Evolutionary conservation across 1,284 basidiomycete genomes (phyloP).

Genomic region (Ganoderma multipileum): DNA sequence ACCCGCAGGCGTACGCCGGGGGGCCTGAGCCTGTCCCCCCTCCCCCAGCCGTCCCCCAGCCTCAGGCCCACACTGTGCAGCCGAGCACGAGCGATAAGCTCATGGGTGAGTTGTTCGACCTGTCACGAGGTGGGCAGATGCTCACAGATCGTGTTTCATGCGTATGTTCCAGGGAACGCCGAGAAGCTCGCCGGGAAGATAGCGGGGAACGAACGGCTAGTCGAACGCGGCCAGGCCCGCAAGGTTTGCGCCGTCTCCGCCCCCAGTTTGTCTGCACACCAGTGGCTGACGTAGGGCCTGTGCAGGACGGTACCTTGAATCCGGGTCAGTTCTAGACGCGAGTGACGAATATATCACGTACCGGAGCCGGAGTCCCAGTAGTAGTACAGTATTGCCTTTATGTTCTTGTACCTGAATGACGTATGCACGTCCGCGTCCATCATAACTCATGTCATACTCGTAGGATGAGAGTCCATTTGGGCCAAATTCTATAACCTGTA

Average conservation of each 20-base stretch:
- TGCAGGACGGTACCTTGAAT: neutral
- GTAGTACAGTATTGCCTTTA: neutral
- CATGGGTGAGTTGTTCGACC: slow-evolving; percentile 15
- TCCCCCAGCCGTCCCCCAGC: neutral
- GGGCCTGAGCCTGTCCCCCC: neutral
- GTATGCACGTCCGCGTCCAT: neutral
- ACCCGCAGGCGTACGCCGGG: neutral
- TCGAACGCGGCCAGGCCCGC: slow-evolving; percentile 24
- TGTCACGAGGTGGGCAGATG: too few relatives aligned
- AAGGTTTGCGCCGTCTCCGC: slow-evolving; percentile 14
- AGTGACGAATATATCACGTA: neutral
- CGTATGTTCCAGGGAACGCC: slow-evolving; percentile 25
- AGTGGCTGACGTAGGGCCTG: neutral
- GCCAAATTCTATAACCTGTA: neutral
- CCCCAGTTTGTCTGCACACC: neutral
- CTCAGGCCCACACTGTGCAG: neutral
- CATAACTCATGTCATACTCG: neutral
- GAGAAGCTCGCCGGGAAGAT: slow-evolving; percentile 36
- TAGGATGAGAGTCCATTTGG: neutral
- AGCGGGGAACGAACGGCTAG: slow-evolving; percentile 18
- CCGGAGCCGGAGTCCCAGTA: neutral
- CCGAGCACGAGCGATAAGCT: slow-evolving; percentile 14
- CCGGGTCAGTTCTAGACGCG: neutral
- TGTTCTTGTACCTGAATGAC: slow-evolving; percentile 1
- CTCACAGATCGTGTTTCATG: neutral